Evolutionary conservation across 2,329 filamentous ascomycete genomes (phyloP), one percentile per base, ranked within the genome.

Genomic region (Venturia effusa): DNA sequence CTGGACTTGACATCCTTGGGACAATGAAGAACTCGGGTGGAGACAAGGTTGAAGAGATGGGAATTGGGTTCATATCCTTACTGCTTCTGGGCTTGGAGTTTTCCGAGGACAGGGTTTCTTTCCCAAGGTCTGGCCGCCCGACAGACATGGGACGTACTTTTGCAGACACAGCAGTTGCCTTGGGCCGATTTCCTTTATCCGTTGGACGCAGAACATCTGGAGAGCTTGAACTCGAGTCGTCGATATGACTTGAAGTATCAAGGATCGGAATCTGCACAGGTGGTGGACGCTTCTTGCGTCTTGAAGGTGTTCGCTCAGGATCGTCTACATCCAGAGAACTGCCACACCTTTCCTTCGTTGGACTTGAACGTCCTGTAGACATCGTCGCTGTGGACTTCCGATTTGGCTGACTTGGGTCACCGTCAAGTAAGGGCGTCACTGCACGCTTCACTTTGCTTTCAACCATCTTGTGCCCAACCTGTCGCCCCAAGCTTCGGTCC

Each of bases 401-500:
- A 22, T 34, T 17, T 34, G 51, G 51, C 51, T 32, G 27, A n/a
- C 51, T 57, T 34, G 51, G 8, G 7, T 57, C 51, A n/a, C 30
- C 51, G 10, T 57, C 17, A 3, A n/a, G 4, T n/a, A 13, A 22
- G n/a, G 51, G 41, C 41, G 37, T 30, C 37, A 37, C 30, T n/a
- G 24, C 41, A 27, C 32, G 32, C 41, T 51, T 48, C 22, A 51
- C 60, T 65, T 71, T 75, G 61, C 74, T 70, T 66, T 73, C 71
- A 45, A 76, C 65, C 41, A 74, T 71, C 45, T 70, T 70, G 15
- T 71, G 70, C 68, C 76, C 79, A 61, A 75, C 71, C 63, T 76
- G 74, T 11, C 73, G 71, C 65, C 73, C 72, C 48, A 75, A 66
- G 55, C 71, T 74, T 64, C 74, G 61, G 59, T 76, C 74, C 5